These are phyloP conservation scores for Neofusicoccum cordaticola DNA, from an alignment of 2,329 filamentous ascomycete genomes.

Conservation along the genomic window DNA sequence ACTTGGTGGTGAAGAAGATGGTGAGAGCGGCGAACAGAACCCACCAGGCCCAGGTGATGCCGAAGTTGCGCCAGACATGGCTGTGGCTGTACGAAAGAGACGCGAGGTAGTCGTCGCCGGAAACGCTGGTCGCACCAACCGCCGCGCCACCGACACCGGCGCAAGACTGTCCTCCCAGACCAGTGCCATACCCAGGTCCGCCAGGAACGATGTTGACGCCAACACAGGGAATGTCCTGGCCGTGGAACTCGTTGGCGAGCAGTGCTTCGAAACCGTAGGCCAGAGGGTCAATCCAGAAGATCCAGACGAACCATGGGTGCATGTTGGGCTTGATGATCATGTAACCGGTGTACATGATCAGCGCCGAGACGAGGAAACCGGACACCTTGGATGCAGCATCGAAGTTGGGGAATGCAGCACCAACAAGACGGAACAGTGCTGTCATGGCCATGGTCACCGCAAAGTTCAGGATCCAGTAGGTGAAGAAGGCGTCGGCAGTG, in stretches of 20 bases:
- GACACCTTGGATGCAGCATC: slow-evolving; percentile 56
- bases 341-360: slow-evolving; percentile 64
- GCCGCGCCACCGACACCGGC: slow-evolving; percentile 57
- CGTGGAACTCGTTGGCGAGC: slow-evolving; percentile 20
- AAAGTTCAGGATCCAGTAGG: slow-evolving; percentile 72
- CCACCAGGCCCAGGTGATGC: slow-evolving; percentile 59
- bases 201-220: slow-evolving; percentile 50
- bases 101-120: slow-evolving; percentile 58
- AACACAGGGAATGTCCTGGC: slow-evolving; percentile 47
- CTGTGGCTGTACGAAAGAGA: slow-evolving; percentile 45
- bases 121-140: slow-evolving; percentile 49
- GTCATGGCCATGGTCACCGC: slow-evolving; percentile 71
- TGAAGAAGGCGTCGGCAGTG: slow-evolving; percentile 73
- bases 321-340: slow-evolving; percentile 47
- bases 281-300: slow-evolving; percentile 49
- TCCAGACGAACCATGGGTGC: slow-evolving; percentile 54
- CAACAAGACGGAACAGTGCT: slow-evolving; percentile 77
- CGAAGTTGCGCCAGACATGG: slow-evolving; percentile 28
- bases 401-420: slow-evolving; percentile 62
- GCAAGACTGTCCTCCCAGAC: slow-evolving; percentile 49
- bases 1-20: slow-evolving; percentile 55
- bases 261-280: slow-evolving; percentile 18
- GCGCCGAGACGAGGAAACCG: slow-evolving; percentile 54
- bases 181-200: slow-evolving; percentile 45
- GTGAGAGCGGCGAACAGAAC: slow-evolving; percentile 58